These are phyloP conservation scores for Fusarium buharicum DNA, from an alignment of 2,329 filamentous ascomycete genomes.

Conservation along the genomic window DNA sequence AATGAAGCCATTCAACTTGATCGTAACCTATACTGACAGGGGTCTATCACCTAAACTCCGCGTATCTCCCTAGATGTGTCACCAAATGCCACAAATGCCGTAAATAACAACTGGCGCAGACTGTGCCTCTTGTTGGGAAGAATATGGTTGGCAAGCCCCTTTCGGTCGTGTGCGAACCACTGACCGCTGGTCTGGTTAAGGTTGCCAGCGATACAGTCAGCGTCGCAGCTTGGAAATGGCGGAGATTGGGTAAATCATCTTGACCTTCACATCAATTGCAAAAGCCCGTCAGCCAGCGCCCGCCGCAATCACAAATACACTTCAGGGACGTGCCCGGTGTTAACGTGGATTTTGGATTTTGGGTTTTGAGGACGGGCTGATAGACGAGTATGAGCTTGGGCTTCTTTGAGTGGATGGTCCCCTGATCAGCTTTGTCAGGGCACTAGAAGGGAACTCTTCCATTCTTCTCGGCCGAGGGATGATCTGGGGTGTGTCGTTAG, in stretches of 20 bases:
- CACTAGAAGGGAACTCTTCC: not conserved
- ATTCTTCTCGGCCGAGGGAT: constrained; percentile 29
- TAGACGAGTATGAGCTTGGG: constrained; percentile 13
- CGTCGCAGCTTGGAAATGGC: constrained; percentile 27
- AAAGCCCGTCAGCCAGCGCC: constrained; percentile 22
- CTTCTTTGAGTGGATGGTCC: constrained; percentile 24
- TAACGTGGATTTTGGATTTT: constrained; percentile 9
- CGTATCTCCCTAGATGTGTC: constrained; percentile 15
- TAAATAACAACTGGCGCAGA: constrained; percentile 16
- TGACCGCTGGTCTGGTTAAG: constrained; percentile 41
- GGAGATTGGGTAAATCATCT: constrained; percentile 23
- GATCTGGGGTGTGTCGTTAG: constrained; percentile 22
- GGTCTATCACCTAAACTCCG: constrained; percentile 17
- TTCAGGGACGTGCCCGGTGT: constrained; percentile 17
- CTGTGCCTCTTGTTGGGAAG: constrained; percentile 12
- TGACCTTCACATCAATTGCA: not conserved
- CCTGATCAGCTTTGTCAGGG: constrained; percentile 39
- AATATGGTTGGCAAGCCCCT: constrained; percentile 7
- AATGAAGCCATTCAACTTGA: not conserved
- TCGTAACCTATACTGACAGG: constrained; percentile 19
- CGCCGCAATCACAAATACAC: constrained; percentile 4
- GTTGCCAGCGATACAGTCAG: constrained; percentile 33
- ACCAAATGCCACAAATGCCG: constrained; percentile 7
- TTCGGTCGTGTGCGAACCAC: constrained; percentile 20
- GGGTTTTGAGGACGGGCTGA: not conserved